Conservation (phyloP, 148 eudicot species). For the Nyssa sinensis region DNA sequence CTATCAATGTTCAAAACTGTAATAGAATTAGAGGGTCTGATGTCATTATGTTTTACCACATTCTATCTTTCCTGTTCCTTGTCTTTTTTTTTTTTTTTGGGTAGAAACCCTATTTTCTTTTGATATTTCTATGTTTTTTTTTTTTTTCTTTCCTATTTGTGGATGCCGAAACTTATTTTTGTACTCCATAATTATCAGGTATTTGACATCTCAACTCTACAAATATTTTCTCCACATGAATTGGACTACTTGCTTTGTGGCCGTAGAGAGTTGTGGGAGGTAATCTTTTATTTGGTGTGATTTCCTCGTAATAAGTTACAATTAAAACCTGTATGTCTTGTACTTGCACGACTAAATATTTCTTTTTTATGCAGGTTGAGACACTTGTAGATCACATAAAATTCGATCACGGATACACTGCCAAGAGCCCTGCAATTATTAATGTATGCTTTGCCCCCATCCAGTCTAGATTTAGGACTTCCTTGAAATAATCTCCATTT, state of each 20-base stretch:
- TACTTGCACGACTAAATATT: conserved; percentile 11
- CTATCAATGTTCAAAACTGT: too few relatives aligned
- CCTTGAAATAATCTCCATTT: background rate
- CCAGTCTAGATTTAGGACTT: background rate
- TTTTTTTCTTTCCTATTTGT: background rate
- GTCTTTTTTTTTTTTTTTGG: background rate
- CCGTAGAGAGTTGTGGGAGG: conserved; percentile 97
- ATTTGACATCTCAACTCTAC: conserved; percentile 75
- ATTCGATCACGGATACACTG: conserved; percentile 97
- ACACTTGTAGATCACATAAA: conserved; percentile 88
- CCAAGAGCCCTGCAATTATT: conserved; percentile 89
- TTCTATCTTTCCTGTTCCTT: too few relatives aligned
- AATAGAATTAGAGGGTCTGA: background rate
- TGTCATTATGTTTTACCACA: background rate
- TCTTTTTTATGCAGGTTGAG: conserved; percentile 64
- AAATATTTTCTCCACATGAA: conserved; percentile 89
- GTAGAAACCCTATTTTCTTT: background rate
- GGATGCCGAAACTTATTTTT: conserved; percentile 1
- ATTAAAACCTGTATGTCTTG: background rate
- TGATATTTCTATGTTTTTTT: too few relatives aligned
- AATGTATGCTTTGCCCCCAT: conserved; percentile 40
- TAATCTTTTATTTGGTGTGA: conserved; percentile 22
- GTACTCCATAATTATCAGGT: conserved; percentile 47
- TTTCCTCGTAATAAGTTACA: background rate
- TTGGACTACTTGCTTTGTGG: conserved; percentile 95